Evolutionary conservation across 2,329 filamentous ascomycete genomes (phyloP).

Genomic region (Penicillium olsonii): DNA sequence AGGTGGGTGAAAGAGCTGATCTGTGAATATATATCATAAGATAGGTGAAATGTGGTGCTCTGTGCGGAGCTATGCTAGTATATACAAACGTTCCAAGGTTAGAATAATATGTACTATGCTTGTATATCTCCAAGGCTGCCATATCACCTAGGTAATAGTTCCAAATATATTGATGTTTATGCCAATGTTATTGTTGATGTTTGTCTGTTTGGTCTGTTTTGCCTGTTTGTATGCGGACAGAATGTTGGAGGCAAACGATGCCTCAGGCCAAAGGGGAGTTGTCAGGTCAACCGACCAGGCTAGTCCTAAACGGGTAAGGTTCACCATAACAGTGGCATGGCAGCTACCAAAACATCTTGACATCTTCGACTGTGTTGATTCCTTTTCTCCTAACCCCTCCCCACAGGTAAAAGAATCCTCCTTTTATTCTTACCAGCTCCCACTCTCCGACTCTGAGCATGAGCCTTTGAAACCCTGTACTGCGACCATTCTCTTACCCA

Average conservation of each 20-base stretch:
- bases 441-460: constrained; percentile 25
- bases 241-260: constrained; percentile 11
- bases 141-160: too few relatives aligned
- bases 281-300: constrained; percentile 40
- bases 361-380: constrained; percentile 26
- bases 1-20: neutral
- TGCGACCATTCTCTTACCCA: constrained; percentile 14
- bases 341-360: constrained; percentile 34
- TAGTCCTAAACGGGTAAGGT: constrained; percentile 33
- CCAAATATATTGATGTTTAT: too few relatives aligned
- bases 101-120: neutral
- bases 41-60: too few relatives aligned
- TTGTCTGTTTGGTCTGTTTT: neutral
- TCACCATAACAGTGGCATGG: constrained; percentile 46
- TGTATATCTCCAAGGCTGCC: too few relatives aligned
- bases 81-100: too few relatives aligned
- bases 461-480: constrained; percentile 27
- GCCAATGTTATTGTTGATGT: neutral
- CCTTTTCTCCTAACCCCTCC: constrained; percentile 22
- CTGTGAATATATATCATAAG: too few relatives aligned
- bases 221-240: constrained; percentile 1
- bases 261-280: constrained; percentile 35
- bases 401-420: constrained; percentile 6
- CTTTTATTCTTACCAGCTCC: constrained; percentile 27
- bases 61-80: too few relatives aligned